phyloP scores from a whole-genome alignment of 306 rosid species.

The Lotus japonicus region DNA sequence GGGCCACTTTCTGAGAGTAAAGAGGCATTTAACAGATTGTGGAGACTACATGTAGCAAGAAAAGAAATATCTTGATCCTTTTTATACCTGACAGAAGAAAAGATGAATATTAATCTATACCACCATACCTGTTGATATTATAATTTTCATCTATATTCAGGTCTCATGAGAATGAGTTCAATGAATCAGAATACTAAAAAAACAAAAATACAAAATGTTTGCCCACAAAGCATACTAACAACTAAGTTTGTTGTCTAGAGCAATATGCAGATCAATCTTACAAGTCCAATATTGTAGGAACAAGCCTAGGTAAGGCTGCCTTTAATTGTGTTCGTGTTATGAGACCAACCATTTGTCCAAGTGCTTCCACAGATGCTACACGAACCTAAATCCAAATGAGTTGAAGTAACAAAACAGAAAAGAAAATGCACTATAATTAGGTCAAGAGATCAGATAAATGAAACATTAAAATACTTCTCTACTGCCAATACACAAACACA shows the following conservation, averaged over 20 bases:
- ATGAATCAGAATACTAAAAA: slow-evolving; percentile 1
- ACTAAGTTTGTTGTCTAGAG: slow-evolving; percentile 7
- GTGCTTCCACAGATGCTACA: slow-evolving; percentile 77
- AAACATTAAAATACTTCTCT: neutral
- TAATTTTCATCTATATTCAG: slow-evolving; percentile 8
- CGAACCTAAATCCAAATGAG: slow-evolving; percentile 52
- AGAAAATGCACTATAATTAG: slow-evolving; percentile 11
- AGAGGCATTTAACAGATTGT: slow-evolving; percentile 73
- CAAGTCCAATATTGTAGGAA: slow-evolving; percentile 93
- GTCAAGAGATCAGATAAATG: neutral
- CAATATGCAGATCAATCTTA: slow-evolving; percentile 38
- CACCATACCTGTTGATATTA: neutral
- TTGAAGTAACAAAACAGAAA: slow-evolving; percentile 12
- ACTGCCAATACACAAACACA: neutral
- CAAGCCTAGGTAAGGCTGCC: slow-evolving; percentile 81
- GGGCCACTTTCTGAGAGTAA: slow-evolving; percentile 87
- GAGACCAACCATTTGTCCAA: slow-evolving; percentile 94
- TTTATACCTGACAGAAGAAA: slow-evolving; percentile 58
- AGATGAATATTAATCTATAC: slow-evolving; percentile 15
- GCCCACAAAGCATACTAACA: neutral
- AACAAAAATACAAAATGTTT: slow-evolving; percentile 8
- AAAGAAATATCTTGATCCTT: slow-evolving; percentile 78
- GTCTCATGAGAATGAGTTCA: neutral
- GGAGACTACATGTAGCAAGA: slow-evolving; percentile 82
- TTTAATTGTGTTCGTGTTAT: slow-evolving; percentile 75